Percentiles rank a stretch among this genome's conserved stretches.
Conservation (phyloP, 805 yeast genomes). For the Metschnikowia kofuensis region DNA sequence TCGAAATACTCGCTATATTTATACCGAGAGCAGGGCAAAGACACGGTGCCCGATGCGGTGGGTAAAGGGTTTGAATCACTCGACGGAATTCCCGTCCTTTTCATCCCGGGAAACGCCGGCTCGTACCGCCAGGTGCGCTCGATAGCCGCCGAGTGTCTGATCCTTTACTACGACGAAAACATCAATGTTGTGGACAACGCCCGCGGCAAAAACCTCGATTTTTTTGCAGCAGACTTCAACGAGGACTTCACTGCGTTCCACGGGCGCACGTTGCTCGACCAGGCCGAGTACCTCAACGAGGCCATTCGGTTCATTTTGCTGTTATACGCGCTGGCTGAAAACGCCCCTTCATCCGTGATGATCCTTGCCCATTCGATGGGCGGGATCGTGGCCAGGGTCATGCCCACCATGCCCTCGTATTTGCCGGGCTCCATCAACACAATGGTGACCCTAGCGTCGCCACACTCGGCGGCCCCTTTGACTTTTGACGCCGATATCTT, state of each 20-base stretch:
- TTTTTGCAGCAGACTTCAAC: constrained; percentile 89
- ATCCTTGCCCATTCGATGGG: constrained; percentile 96
- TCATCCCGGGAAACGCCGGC: constrained; percentile 98
- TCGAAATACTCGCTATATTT: constrained; percentile 80
- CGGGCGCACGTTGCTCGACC: constrained; percentile 89
- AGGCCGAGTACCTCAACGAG: constrained; percentile 88
- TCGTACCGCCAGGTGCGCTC: constrained; percentile 86
- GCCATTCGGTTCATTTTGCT: constrained; percentile 75
- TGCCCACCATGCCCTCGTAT: constrained; percentile 79
- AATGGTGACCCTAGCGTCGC: constrained; percentile 81
- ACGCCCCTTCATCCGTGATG: constrained; percentile 67
- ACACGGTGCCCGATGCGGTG: constrained; percentile 47
- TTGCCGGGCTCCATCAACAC: constrained; percentile 71
- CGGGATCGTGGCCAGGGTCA: constrained; percentile 86
- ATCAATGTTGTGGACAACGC: constrained; percentile 24
- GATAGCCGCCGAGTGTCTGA: constrained; percentile 79
- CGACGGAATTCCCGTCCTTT: constrained; percentile 82
- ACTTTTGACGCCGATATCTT: constrained; percentile 89
- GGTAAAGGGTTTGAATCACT: constrained; percentile 28
- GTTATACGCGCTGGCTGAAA: constrained; percentile 47
- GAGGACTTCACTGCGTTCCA: constrained; percentile 96
- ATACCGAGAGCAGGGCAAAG: constrained; percentile 80
- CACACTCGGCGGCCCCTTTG: constrained; percentile 89
- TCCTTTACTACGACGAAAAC: constrained; percentile 41
- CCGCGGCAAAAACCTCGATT: constrained; percentile 58